Evolutionary conservation across 139 green algal genomes (phyloP).

Genomic region (Chlamydomonas urium): DNA sequence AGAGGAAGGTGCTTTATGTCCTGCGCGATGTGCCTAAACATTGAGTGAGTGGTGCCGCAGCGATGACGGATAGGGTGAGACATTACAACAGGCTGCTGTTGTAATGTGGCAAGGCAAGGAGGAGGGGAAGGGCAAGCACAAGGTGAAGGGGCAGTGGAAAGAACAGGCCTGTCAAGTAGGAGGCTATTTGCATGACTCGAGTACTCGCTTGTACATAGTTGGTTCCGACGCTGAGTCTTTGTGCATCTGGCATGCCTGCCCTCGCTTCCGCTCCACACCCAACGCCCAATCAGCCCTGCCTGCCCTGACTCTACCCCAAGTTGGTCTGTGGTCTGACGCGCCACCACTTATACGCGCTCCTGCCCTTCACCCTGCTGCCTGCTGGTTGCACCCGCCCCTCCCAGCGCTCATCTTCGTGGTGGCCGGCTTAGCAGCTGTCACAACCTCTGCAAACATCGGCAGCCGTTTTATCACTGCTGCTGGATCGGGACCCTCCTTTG

Average conservation of each 20-base stretch:
- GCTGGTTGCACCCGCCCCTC: not conserved
- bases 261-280: not conserved
- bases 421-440: constrained; percentile 1
- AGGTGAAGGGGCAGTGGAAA: too few relatives aligned
- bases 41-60: not conserved
- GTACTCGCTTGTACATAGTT: too few relatives aligned
- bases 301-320: not conserved
- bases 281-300: too few relatives aligned
- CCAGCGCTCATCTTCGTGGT: constrained; percentile 10
- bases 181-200: too few relatives aligned
- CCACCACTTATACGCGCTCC: not conserved
- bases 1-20: not conserved
- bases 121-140: too few relatives aligned
- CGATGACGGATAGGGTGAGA: not conserved
- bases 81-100: not conserved
- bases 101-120: not conserved
- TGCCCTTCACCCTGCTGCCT: not conserved
- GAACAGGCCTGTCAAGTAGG: too few relatives aligned
- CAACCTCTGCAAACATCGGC: constrained; percentile 22
- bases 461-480: not conserved
- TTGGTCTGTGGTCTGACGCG: not conserved
- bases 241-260: not conserved
- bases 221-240: not conserved
- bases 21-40: not conserved
- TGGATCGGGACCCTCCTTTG: constrained; percentile 18